A percentile compares a stretch with the other conserved stretches of the same genome.
phyloP scores from a whole-genome alignment of 1,284 basidiomycete species.

The Cystobasidium pallidum region DNA sequence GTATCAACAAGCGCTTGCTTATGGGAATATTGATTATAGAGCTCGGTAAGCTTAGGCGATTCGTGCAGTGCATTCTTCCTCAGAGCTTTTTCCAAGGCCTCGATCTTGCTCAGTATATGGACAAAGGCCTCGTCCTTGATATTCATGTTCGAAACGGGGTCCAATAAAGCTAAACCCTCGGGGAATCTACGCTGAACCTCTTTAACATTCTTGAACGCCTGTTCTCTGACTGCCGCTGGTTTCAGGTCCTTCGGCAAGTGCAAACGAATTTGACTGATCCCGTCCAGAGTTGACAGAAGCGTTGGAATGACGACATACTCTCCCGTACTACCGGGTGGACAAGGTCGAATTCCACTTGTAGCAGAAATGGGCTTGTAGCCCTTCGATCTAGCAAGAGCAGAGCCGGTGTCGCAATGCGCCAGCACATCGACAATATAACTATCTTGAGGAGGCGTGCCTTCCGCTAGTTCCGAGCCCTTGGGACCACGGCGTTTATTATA shows the following conservation, averaged over 20 bases:
- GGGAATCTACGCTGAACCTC: slow-evolving; percentile 91
- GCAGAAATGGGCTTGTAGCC: slow-evolving; percentile 50
- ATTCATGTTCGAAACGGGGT: slow-evolving; percentile 93
- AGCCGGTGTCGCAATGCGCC: slow-evolving; percentile 74
- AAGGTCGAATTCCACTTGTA: slow-evolving; percentile 74
- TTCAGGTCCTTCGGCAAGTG: slow-evolving; percentile 89
- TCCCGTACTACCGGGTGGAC: slow-evolving; percentile 68
- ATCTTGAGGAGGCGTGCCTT: slow-evolving; percentile 77
- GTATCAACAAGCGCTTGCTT: slow-evolving; percentile 74
- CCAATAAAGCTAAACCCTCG: slow-evolving; percentile 80
- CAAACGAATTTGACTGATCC: slow-evolving; percentile 83
- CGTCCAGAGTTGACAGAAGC: slow-evolving; percentile 80
- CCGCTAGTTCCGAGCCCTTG: slow-evolving; percentile 58
- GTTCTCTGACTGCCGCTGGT: slow-evolving; percentile 72
- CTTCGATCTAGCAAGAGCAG: slow-evolving; percentile 63
- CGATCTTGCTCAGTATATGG: slow-evolving; percentile 83
- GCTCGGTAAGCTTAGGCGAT: slow-evolving; percentile 71
- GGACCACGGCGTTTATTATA: slow-evolving; percentile 73
- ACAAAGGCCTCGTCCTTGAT: slow-evolving; percentile 94
- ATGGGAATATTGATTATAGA: slow-evolving; percentile 77
- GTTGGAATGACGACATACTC: slow-evolving; percentile 86
- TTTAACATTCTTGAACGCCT: slow-evolving; percentile 82
- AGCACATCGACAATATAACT: slow-evolving; percentile 95
- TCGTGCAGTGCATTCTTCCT: slow-evolving; percentile 73
- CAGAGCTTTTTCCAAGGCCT: slow-evolving; percentile 79